phyloP scores from a whole-genome alignment of 208 protist species.

The Plasmodiophora brassicae region DNA sequence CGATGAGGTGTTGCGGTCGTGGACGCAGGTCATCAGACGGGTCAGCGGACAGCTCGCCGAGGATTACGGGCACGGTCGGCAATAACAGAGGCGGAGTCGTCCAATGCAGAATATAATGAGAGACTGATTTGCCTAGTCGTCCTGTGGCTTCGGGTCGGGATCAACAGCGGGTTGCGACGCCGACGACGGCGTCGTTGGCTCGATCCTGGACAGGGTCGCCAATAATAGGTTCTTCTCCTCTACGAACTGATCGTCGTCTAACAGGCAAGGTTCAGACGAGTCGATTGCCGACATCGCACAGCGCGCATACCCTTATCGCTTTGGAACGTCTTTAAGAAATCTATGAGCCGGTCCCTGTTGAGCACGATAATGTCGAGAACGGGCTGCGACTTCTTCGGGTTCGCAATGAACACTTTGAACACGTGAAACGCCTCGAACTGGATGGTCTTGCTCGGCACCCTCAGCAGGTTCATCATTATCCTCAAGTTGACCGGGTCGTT shows the following conservation, averaged over 20 bases:
- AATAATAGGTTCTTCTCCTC: constrained; percentile 73
- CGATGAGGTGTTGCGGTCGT: background rate
- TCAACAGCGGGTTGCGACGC: background rate
- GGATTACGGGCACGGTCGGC: no score
- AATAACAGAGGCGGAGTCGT: no score
- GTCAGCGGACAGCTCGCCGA: no score
- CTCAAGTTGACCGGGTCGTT: constrained; percentile 70
- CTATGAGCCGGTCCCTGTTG: constrained; percentile 76
- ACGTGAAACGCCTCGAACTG: constrained; percentile 89
- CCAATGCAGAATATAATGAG: no score
- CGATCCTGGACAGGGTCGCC: constrained; percentile 61
- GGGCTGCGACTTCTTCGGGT: constrained; percentile 76
- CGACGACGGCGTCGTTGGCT: background rate
- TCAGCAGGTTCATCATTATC: constrained; percentile 81
- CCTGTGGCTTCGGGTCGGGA: background rate
- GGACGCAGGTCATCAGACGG: background rate
- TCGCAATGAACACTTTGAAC: constrained; percentile 87
- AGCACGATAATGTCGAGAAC: constrained; percentile 74
- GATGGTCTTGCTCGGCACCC: constrained; percentile 70
- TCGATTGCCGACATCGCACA: background rate
- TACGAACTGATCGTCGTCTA: constrained; percentile 72
- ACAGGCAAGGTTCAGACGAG: background rate
- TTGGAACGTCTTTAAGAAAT: constrained; percentile 72
- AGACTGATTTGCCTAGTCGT: no score
- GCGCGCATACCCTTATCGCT: constrained; percentile 56